Evolutionary conservation across 176 grass and related monocot genomes (phyloP).

Genomic region (bread wheat (Triticum aestivum)): DNA sequence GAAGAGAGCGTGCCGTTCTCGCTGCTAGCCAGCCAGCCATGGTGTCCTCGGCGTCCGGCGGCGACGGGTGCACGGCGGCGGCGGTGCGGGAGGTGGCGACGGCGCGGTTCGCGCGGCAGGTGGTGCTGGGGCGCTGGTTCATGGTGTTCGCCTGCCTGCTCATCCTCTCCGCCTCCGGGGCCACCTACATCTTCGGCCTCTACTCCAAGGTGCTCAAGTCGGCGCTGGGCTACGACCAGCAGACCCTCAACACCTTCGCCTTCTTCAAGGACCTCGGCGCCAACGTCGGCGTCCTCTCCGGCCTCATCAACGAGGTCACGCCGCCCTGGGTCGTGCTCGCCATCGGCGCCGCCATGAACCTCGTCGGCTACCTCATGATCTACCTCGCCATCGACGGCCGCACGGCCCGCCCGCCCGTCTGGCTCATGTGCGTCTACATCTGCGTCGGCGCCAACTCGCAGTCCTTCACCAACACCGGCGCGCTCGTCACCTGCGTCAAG

Average conservation of each 20-base stretch:
- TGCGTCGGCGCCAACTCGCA: constrained; percentile 71
- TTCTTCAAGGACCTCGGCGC: constrained; percentile 63
- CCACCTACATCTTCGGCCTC: constrained; percentile 69
- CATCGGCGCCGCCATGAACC: constrained; percentile 68
- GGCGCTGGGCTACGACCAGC: constrained; percentile 57
- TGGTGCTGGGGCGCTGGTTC: constrained; percentile 66
- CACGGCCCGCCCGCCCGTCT: constrained; percentile 37
- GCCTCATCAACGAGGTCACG: constrained; percentile 77
- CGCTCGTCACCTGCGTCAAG: constrained; percentile 73
- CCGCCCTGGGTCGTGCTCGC: constrained; percentile 72
- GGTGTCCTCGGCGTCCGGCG: constrained; percentile 32
- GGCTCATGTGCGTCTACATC: constrained; percentile 82
- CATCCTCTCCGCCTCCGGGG: constrained; percentile 60
- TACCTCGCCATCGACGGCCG: constrained; percentile 74
- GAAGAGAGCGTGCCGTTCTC: not conserved
- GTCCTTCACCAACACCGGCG: constrained; percentile 75
- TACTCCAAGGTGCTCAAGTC: constrained; percentile 75
- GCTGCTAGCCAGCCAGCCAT: not conserved
- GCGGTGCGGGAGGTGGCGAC: constrained; percentile 1
- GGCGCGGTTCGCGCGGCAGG: constrained; percentile 43
- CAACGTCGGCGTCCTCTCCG: constrained; percentile 56
- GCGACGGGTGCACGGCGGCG: not conserved
- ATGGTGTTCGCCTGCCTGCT: constrained; percentile 71
- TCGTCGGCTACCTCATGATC: constrained; percentile 72
- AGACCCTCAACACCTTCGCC: constrained; percentile 66